These are phyloP conservation scores for Turritis glabra DNA, from an alignment of 345 rosid genomes.

Conservation along the genomic window DNA sequence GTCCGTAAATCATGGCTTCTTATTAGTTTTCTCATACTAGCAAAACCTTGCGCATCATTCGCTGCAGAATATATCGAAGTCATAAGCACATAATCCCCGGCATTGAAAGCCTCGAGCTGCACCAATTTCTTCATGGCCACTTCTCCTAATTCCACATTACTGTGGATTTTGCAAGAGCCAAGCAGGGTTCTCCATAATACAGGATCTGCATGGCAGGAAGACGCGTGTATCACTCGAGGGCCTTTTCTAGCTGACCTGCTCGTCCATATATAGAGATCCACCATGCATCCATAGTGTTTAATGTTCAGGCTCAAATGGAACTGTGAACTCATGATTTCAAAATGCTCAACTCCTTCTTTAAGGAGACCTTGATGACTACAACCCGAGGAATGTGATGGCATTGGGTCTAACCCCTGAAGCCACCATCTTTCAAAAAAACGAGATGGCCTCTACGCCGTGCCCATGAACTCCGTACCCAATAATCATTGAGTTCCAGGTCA, in stretches of 20 bases:
- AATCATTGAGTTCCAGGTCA: slow-evolving; percentile 62
- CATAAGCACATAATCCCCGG: slow-evolving; percentile 57
- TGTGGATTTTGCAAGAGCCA: slow-evolving; percentile 57
- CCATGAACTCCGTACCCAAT: slow-evolving; percentile 60
- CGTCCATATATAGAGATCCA: slow-evolving; percentile 64
- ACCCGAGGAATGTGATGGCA: slow-evolving; percentile 54
- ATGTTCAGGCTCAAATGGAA: slow-evolving; percentile 46
- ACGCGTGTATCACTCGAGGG: slow-evolving; percentile 45
- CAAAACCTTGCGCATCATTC: slow-evolving; percentile 46
- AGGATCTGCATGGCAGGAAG: slow-evolving; percentile 46
- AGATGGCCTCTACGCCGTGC: slow-evolving; percentile 49
- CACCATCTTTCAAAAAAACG: slow-evolving; percentile 52
- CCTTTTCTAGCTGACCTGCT: slow-evolving; percentile 56
- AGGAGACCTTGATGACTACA: slow-evolving; percentile 70
- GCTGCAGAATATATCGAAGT: slow-evolving; percentile 41
- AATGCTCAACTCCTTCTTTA: slow-evolving; percentile 48
- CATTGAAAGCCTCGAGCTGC: slow-evolving; percentile 44
- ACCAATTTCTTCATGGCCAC: slow-evolving; percentile 47
- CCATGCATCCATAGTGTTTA: slow-evolving; percentile 71
- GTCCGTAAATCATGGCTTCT: slow-evolving; percentile 45
- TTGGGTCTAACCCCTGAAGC: slow-evolving; percentile 47
- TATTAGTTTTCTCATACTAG: slow-evolving; percentile 53
- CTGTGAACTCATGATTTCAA: slow-evolving; percentile 47
- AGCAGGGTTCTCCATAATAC: slow-evolving; percentile 55
- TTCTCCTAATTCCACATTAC: slow-evolving; percentile 43